These are phyloP conservation scores for Diaporthe sp. DNA, from an alignment of 2,329 filamentous ascomycete species.

Conservation along the genomic window DNA sequence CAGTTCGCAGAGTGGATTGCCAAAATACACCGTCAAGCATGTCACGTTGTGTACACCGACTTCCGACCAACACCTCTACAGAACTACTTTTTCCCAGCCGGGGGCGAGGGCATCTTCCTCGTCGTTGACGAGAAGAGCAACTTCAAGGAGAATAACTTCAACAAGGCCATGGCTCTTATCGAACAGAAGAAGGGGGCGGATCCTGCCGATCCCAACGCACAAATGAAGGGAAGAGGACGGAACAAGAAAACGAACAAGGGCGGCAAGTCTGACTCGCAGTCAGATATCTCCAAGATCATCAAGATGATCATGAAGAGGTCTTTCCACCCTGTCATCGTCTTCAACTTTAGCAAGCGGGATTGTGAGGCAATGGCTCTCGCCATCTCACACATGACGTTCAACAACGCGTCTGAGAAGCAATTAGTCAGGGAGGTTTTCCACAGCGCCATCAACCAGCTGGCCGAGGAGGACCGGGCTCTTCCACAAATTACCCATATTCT, in stretches of 20 bases:
- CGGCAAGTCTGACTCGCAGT: constrained; percentile 72
- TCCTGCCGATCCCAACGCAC: constrained; percentile 81
- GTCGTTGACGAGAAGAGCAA: constrained; percentile 97
- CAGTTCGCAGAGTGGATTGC: constrained; percentile 99
- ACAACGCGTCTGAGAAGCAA: constrained; percentile 93
- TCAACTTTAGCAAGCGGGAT: constrained; percentile 99
- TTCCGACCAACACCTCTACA: constrained; percentile 97
- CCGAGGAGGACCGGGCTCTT: constrained; percentile 88
- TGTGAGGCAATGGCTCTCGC: constrained; percentile 91
- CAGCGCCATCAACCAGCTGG: constrained; percentile 92
- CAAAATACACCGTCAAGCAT: constrained; percentile 97
- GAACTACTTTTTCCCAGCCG: constrained; percentile 96
- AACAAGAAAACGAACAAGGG: constrained; percentile 94
- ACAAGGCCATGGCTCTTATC: constrained; percentile 92
- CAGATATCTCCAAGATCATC: constrained; percentile 97
- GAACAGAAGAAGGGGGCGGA: constrained; percentile 90
- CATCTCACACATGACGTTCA: constrained; percentile 90
- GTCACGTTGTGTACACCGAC: constrained; percentile 98
- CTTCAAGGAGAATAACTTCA: constrained; percentile 98
- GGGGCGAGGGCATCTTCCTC: constrained; percentile 91
- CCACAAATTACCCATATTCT: constrained; percentile 93
- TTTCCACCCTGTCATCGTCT: constrained; percentile 98
- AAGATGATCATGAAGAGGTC: constrained; percentile 99
- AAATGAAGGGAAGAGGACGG: constrained; percentile 87
- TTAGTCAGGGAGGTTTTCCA: constrained; percentile 96